phyloP scores from a whole-genome alignment of 176 grass and related monocot genomes.

The Echinochloa phyllopogon region DNA sequence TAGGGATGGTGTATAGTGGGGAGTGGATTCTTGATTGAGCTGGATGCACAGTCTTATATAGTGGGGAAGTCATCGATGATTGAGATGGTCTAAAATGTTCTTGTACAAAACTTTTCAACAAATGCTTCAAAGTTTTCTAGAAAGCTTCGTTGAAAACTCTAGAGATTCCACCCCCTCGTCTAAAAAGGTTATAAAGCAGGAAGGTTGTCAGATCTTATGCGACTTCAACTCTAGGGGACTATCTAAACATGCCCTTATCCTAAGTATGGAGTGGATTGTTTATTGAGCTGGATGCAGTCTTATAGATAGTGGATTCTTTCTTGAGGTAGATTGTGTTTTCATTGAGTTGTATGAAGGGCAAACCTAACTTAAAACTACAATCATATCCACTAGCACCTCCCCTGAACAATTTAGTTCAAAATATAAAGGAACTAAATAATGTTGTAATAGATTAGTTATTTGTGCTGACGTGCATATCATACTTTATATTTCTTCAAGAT shows the following conservation, averaged over 20 bases:
- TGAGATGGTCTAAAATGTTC: background rate
- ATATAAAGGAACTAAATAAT: background rate
- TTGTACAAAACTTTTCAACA: background rate
- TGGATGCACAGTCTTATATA: constrained; percentile 29
- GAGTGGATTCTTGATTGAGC: background rate
- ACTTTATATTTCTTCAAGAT: background rate
- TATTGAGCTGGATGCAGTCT: too few relatives aligned
- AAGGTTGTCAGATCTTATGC: too few relatives aligned
- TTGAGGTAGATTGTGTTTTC: background rate
- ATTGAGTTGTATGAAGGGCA: background rate
- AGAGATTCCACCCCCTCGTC: too few relatives aligned
- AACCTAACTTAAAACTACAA: background rate
- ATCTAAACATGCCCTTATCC: too few relatives aligned
- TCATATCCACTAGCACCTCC: background rate
- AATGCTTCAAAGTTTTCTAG: background rate
- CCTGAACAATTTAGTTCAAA: background rate
- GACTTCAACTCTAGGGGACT: too few relatives aligned
- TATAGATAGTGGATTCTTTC: too few relatives aligned
- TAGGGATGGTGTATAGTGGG: background rate
- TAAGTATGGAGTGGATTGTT: too few relatives aligned
- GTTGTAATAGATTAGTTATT: background rate
- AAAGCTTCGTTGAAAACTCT: too few relatives aligned
- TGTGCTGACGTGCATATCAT: background rate
- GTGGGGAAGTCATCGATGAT: background rate
- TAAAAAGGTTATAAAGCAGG: too few relatives aligned